Conservation (phyloP, 805 yeast genomes). For the Candida tibetensis region DNA sequence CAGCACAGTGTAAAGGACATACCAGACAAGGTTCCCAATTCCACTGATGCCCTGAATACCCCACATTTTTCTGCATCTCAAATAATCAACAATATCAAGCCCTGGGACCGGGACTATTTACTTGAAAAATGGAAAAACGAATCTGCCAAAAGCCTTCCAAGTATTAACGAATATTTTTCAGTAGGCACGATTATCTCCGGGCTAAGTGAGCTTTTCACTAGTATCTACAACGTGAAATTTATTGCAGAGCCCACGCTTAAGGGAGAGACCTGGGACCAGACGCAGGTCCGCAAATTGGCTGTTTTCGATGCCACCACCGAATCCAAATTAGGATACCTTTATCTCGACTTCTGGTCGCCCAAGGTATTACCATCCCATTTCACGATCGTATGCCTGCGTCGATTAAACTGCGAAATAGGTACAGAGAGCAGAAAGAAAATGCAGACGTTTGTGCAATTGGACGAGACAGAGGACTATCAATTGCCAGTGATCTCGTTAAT, state of each 20-base stretch:
- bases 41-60: neutral
- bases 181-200: conserved; percentile 87
- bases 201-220: conserved; percentile 63
- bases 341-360: conserved; percentile 83
- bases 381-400: conserved; percentile 91
- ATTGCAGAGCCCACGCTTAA: conserved; percentile 57
- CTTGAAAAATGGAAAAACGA: conserved; percentile 20
- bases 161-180: conserved; percentile 71
- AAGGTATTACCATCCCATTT: conserved; percentile 88
- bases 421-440: conserved; percentile 26
- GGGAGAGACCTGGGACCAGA: conserved; percentile 83
- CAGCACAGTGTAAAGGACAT: too few relatives aligned
- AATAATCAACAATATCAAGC: conserved; percentile 52
- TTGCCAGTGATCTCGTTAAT: conserved; percentile 86
- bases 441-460: conserved; percentile 29
- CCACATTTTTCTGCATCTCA: neutral
- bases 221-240: conserved; percentile 73
- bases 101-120: conserved; percentile 89
- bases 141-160: conserved; percentile 23
- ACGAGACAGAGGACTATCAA: conserved; percentile 58
- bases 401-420: conserved; percentile 47
- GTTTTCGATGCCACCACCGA: conserved; percentile 60
- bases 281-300: conserved; percentile 77
- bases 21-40: too few relatives aligned
- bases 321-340: conserved; percentile 69